Base-by-base conservation (phyloP, 139 green algal genomes). In the Penium margaritaceum region DNA sequence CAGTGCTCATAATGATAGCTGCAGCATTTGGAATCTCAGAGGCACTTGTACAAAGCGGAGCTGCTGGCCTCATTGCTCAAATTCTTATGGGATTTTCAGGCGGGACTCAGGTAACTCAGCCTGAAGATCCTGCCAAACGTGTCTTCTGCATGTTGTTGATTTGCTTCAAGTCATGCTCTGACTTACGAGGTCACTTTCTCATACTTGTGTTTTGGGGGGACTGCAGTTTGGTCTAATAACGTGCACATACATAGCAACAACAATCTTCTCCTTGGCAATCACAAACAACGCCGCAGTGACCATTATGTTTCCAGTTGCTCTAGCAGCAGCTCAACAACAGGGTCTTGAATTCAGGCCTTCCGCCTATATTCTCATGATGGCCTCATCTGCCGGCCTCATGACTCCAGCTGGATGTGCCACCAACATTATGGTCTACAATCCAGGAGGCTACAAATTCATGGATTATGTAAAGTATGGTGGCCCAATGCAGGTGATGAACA, bases 211-310 rank as follows among this genome's bases (percentile, higher is more conserved):
- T 21, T 24, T 19, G 21, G 46, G 46, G 46, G 61, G 27, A n/a
- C 27, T 24, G 19, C 61, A 68, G 35, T 47, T 68, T 68, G 61
- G 61, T 27, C 34, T 43, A 34, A 21, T 33, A 68, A 35, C 21
- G 32, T 39, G 62, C 21, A 51, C 35, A 9, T 46, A 51, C 19
- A 34, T 46, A 24, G 32, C 24, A 47, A 47, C 24, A 14, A 75
- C 87, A n/a, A 17, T 89, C 12, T 70, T 89, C 39, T 82, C 76
- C 0, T 77, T 83, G 63, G 47, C 88, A 53, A 76, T 89, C 36
- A 86, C 81, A 53, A 89, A 89, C 84, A 89, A 85, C 66, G 84
- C 82, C 0, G 82, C 84, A 6, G 84, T 74, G 14, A 84, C 81
- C n/a, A 87, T 89, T 65, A 89, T 89, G 84, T 88, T 81, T 33